Evolutionary conservation across 169 alveolate genomes (phyloP).

Genomic region (Plasmodium adleri): DNA sequence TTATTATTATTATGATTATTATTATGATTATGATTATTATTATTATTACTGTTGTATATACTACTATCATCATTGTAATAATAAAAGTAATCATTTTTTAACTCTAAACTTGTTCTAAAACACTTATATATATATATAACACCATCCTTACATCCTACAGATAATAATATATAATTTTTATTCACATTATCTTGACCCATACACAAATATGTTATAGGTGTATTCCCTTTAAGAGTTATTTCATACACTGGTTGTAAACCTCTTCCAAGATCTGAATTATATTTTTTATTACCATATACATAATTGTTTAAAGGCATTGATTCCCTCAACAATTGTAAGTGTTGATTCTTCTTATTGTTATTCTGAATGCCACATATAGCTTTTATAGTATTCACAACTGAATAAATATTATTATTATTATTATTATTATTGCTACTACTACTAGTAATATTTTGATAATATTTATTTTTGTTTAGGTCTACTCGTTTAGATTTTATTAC

Average conservation of each 20-base stretch:
- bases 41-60: background rate
- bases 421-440: too few relatives aligned
- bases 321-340: conserved; percentile 22
- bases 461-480: background rate
- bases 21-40: too few relatives aligned
- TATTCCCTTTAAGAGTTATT: conserved; percentile 37
- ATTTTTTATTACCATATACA: conserved; percentile 44
- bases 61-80: background rate
- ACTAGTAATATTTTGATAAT: too few relatives aligned
- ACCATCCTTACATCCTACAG: conserved; percentile 91
- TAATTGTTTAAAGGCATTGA: conserved; percentile 56
- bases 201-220: conserved; percentile 83
- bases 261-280: conserved; percentile 50
- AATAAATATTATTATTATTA: conserved; percentile 9
- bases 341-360: conserved; percentile 14
- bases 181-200: conserved; percentile 87
- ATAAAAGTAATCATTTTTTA: conserved; percentile 26
- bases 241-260: conserved; percentile 61
- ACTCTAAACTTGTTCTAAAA: conserved; percentile 81
- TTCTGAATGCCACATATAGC: conserved; percentile 30
- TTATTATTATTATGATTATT: too few relatives aligned
- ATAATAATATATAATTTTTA: conserved; percentile 83
- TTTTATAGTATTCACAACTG: conserved; percentile 46
- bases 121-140: conserved; percentile 82
- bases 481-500: background rate